phyloP scores from a whole-genome alignment of 225 moss, liverwort and hornwort species.

The Physcomitrellopsis africana region DNA sequence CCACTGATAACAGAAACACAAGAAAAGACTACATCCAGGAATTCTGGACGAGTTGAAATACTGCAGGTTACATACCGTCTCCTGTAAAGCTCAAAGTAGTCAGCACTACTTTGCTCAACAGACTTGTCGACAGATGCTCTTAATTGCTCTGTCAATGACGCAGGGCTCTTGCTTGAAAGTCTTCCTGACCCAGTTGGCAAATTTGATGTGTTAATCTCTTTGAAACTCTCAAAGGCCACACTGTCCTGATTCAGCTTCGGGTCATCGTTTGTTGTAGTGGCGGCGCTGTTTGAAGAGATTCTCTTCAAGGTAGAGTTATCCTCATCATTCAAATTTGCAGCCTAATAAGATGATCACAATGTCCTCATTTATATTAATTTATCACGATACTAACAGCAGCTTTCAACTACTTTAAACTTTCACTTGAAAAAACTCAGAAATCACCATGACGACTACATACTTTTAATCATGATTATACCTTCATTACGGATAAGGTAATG shows the following conservation, averaged over 20 bases:
- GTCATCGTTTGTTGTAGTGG: conserved; percentile 20
- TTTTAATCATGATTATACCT: conserved; percentile 12
- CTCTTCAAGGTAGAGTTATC: neutral
- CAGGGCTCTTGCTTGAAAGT: conserved; percentile 23
- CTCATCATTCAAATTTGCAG: conserved; percentile 10
- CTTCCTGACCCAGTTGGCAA: conserved; percentile 22
- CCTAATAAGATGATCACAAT: conserved; percentile 9
- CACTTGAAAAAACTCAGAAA: conserved; percentile 9
- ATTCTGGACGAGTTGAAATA: conserved; percentile 18
- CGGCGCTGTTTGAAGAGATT: neutral
- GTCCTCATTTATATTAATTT: neutral
- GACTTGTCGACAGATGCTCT: conserved; percentile 9
- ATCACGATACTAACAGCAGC: neutral
- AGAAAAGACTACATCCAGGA: conserved; percentile 19
- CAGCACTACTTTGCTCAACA: conserved; percentile 27
- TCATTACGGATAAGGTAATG: neutral
- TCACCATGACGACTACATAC: neutral
- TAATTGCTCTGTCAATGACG: conserved; percentile 12
- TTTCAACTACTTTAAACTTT: conserved; percentile 19
- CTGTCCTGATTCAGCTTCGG: conserved; percentile 26
- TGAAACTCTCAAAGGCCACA: conserved; percentile 16
- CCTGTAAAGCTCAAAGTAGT: conserved; percentile 26
- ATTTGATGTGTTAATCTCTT: conserved; percentile 10
- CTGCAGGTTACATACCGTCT: conserved; percentile 16
- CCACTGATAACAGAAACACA: conserved; percentile 36